Evolutionary conservation across 495 filamentous ascomycete species (phyloP), one percentile per base, ranked within the genome.

Genomic region (Aspergillus taichungensis): DNA sequence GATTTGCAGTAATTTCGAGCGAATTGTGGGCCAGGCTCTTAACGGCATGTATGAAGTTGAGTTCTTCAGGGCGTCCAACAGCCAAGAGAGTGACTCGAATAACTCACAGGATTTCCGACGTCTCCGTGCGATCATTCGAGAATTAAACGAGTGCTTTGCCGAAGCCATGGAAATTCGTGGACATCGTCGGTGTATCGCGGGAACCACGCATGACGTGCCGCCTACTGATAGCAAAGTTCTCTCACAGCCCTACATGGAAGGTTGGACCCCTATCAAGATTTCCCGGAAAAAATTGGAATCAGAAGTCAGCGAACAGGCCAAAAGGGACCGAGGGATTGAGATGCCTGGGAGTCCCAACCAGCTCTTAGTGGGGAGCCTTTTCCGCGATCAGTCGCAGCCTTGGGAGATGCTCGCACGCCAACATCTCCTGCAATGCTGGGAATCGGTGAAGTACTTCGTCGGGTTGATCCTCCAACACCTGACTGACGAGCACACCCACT

Each of bases 51-150:
- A 85, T 46, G 56, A 50, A 13, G 61, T 76, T 46, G 33, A 51
- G 0, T 86, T 85, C 54, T 86, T 87, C 44, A 59, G 58, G 0
- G 72, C 2, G 1, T 24, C 4, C 18, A 24, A 24, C 18, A 24
- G 67, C 0, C 49, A 60, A 24, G 14, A 55, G 5, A 13, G 41
- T 5, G 6, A 40, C 10, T 18, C 7, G 6, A 3, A 28, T 3
- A 40, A 14, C 8, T 13, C 6, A 13, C 13, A 35, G n/a, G 34
- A 59, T 11, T 32, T 40, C 33, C 74, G 77, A 45, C 75, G 78
- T 8, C 61, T 87, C 6, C 73, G 84, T 8, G 80, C 83, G 0
- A 57, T 76, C 0, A 60, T 84, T 13, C 77, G 83, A 32, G 71
- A 78, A 30, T 51, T 77, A 13, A 79, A 78, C 45, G 56, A 59